These are phyloP conservation scores for Favolaschia claudopus DNA, from an alignment of 768 basidiomycete genomes.

Conservation along the genomic window DNA sequence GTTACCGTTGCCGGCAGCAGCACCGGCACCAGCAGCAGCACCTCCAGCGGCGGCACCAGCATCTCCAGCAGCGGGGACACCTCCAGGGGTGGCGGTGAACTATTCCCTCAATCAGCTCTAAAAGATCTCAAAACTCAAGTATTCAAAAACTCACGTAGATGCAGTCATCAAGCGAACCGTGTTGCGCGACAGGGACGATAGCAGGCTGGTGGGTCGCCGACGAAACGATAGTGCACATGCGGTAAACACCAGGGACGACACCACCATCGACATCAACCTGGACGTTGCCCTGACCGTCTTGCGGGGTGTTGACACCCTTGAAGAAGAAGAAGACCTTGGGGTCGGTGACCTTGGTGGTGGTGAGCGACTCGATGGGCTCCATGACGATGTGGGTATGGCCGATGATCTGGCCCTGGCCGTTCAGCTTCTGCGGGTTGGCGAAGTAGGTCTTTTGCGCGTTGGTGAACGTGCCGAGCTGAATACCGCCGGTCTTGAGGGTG, in stretches of 20 bases:
- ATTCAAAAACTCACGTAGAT: constrained; percentile 55
- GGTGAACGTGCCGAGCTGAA: too few species aligned
- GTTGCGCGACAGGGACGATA: constrained; percentile 65
- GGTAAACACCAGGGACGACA: constrained; percentile 64
- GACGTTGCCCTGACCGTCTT: constrained; percentile 55
- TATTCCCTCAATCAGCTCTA: constrained; percentile 23
- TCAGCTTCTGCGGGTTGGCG: too few species aligned
- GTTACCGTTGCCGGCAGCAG: constrained; percentile 10
- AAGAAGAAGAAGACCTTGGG: constrained; percentile 64
- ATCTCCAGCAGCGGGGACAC: too few species aligned
- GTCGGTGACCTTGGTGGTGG: constrained; percentile 53
- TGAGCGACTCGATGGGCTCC: constrained; percentile 51
- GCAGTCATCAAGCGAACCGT: constrained; percentile 64
- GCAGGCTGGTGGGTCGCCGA: constrained; percentile 67
- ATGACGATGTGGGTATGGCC: constrained; percentile 67
- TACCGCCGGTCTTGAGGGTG: constrained; percentile 51
- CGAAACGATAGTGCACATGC: constrained; percentile 63
- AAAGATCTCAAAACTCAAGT: constrained; percentile 6
- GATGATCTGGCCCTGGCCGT: constrained; percentile 54
- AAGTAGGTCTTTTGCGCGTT: too few species aligned
- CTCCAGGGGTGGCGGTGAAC: constrained; percentile 48
- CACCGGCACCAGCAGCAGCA: too few species aligned
- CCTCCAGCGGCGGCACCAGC: too few species aligned
- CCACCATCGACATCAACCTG: constrained; percentile 58
- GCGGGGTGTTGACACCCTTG: constrained; percentile 52